These are phyloP conservation scores for Taiozyma sp. DNA, from an alignment of 1,139 yeast genomes.

Conservation along the genomic window DNA sequence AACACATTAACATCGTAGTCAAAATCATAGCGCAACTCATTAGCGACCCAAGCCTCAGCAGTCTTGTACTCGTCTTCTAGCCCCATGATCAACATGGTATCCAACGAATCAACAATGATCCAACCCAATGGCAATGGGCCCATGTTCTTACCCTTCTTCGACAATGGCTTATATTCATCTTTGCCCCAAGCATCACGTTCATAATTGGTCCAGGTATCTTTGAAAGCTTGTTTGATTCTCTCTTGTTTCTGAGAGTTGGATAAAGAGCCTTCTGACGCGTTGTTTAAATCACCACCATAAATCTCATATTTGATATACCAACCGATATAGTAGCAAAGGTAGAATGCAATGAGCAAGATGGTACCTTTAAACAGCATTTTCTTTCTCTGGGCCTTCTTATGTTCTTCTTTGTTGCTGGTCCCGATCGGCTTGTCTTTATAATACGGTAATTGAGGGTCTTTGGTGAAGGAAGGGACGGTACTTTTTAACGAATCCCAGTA, in stretches of 20 bases:
- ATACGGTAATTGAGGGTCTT: conserved; percentile 19
- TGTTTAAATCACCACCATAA: conserved; percentile 1
- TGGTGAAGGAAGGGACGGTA: background rate
- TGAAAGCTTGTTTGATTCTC: conserved; percentile 58
- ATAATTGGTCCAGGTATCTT: conserved; percentile 78
- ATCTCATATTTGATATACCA: conserved; percentile 14
- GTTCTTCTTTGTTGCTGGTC: conserved; percentile 1
- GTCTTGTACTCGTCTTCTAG: conserved; percentile 56
- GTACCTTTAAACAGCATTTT: conserved; percentile 41
- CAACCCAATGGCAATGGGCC: conserved; percentile 85
- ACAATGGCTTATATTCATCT: conserved; percentile 61
- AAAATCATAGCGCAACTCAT: conserved; percentile 52
- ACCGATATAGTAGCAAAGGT: conserved; percentile 31
- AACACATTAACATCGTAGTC: conserved; percentile 78
- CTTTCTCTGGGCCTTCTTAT: conserved; percentile 7
- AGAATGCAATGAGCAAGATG: conserved; percentile 34
- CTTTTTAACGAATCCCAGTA: conserved; percentile 20
- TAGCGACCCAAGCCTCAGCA: conserved; percentile 71
- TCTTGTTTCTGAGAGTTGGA: conserved; percentile 39
- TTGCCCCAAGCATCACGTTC: conserved; percentile 78
- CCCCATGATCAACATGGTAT: conserved; percentile 80
- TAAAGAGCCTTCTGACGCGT: conserved; percentile 17
- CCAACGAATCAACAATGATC: conserved; percentile 89
- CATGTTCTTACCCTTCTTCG: conserved; percentile 66
- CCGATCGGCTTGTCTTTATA: conserved; percentile 36